Evolutionary conservation across 1,284 basidiomycete genomes (phyloP).

Genomic region (Ustilago tritici): DNA sequence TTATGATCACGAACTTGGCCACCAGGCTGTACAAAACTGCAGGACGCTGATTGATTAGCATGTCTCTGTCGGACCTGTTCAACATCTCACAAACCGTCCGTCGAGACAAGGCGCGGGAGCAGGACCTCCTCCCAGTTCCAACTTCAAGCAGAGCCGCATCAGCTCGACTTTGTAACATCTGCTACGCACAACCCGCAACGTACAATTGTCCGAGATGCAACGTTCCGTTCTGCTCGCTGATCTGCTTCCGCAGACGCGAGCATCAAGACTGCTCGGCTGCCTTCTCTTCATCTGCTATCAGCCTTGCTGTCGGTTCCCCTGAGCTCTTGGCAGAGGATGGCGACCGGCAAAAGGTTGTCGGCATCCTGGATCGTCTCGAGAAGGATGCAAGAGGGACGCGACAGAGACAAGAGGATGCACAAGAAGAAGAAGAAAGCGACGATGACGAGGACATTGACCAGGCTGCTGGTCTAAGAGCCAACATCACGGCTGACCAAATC

Average conservation of each 20-base stretch:
- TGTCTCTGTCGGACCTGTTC: slow-evolving; percentile 55
- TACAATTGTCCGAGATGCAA: slow-evolving; percentile 65
- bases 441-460: slow-evolving; percentile 15
- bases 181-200: slow-evolving; percentile 36
- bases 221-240: slow-evolving; percentile 59
- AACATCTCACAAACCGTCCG: slow-evolving; percentile 53
- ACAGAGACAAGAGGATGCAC: slow-evolving; percentile 4
- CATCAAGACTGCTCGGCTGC: slow-evolving; percentile 52
- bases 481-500: slow-evolving; percentile 17
- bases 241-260: slow-evolving; percentile 48
- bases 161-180: slow-evolving; percentile 56
- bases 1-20: neutral
- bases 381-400: slow-evolving; percentile 9
- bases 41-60: neutral
- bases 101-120: slow-evolving; percentile 44
- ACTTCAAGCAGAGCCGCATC: slow-evolving; percentile 19
- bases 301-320: slow-evolving; percentile 1
- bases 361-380: slow-evolving; percentile 34
- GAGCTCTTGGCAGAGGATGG: slow-evolving; percentile 15
- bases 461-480: slow-evolving; percentile 1
- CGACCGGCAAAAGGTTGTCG: slow-evolving; percentile 31
- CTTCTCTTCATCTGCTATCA: slow-evolving; percentile 42
- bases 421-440: slow-evolving; percentile 15
- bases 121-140: slow-evolving; percentile 33
- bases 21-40: neutral